Conservation (phyloP, 768 basidiomycete genomes). For the Rhizopogon rudus region DNA sequence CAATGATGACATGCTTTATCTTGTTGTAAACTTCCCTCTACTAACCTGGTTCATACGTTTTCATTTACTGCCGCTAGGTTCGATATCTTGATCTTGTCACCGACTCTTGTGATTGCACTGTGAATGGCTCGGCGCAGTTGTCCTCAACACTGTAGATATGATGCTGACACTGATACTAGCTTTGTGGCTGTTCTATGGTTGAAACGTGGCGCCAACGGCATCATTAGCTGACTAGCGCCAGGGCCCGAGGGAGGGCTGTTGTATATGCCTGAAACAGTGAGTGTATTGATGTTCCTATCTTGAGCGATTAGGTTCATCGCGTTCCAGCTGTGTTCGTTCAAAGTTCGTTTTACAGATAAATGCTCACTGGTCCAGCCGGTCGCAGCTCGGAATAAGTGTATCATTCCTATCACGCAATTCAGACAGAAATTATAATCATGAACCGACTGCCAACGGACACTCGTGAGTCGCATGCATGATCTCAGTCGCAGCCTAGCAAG, state of each 20-base stretch:
- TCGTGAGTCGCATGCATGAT: not conserved
- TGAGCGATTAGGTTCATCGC: not conserved
- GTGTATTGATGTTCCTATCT: not conserved
- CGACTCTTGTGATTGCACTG: not conserved
- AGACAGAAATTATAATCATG: not conserved
- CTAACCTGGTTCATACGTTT: not conserved
- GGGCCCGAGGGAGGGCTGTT: not conserved
- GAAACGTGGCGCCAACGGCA: not conserved
- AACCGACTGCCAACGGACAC: conserved; percentile 18
- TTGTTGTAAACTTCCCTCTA: not conserved
- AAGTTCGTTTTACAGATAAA: not conserved
- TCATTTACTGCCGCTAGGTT: not conserved
- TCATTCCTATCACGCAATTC: too few relatives aligned
- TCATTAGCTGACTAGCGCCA: not conserved
- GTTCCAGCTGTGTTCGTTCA: not conserved
- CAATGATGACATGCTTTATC: not conserved
- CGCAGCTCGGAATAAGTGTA: too few relatives aligned
- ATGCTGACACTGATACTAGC: not conserved
- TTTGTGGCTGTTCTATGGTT: not conserved
- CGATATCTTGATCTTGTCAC: not conserved
- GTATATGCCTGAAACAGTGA: not conserved
- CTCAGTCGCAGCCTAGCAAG: too few relatives aligned
- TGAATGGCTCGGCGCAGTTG: not conserved
- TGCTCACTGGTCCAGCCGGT: too few relatives aligned
- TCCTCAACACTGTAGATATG: not conserved